Evolutionary conservation across 768 basidiomycete species (phyloP).

Genomic region (Lyophyllum decastes): DNA sequence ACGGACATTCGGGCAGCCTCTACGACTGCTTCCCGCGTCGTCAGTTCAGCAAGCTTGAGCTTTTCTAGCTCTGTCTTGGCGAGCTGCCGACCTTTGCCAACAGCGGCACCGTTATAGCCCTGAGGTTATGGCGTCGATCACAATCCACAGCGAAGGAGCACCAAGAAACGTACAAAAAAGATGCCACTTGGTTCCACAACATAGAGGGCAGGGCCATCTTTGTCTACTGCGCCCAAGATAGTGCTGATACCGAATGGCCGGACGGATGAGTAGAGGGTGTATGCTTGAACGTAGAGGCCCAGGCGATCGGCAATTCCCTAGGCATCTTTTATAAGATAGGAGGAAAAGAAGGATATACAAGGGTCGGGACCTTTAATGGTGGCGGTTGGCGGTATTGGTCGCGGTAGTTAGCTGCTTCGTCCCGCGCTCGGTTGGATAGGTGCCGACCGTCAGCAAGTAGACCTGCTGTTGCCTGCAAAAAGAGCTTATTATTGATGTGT

Average conservation of each 20-base stretch:
- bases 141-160: neutral
- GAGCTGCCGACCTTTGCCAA: constrained; percentile 96
- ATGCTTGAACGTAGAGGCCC: constrained; percentile 89
- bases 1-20: constrained; percentile 96
- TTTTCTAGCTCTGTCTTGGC: constrained; percentile 99
- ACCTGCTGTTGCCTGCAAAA: constrained; percentile 82
- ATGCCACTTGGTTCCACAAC: constrained; percentile 96
- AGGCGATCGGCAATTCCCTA: constrained; percentile 67
- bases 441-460: constrained; percentile 92
- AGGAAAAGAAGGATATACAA: neutral
- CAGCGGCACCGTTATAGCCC: constrained; percentile 97
- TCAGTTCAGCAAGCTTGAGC: constrained; percentile 80
- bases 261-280: constrained; percentile 97
- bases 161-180: constrained; percentile 63
- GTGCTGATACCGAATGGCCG: constrained; percentile 96
- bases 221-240: constrained; percentile 87
- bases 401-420: constrained; percentile 77
- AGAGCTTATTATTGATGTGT: neutral
- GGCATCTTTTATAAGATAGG: neutral
- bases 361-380: constrained; percentile 68
- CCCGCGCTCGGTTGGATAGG: constrained; percentile 79
- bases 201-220: constrained; percentile 82
- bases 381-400: constrained; percentile 73
- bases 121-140: constrained; percentile 25
- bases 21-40: constrained; percentile 81